phyloP scores from a whole-genome alignment of 1,284 basidiomycete species.

The Fomitopsis betulina region DNA sequence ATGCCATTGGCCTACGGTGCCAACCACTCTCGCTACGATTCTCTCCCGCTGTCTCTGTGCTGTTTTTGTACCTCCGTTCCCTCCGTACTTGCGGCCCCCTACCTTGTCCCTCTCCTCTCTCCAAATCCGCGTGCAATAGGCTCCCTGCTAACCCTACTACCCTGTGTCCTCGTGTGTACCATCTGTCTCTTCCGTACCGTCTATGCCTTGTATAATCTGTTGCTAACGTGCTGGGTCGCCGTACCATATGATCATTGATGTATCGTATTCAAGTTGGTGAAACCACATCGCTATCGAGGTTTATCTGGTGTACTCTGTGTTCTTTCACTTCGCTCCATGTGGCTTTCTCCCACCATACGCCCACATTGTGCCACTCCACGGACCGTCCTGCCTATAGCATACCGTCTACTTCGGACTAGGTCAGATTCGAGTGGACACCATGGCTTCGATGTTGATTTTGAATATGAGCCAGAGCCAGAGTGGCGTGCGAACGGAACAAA shows the following conservation, averaged over 20 bases:
- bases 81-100: not conserved
- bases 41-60: not conserved
- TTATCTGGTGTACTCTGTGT: not conserved
- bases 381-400: not conserved
- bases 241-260: slow-evolving; percentile 6
- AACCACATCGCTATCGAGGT: slow-evolving; percentile 7
- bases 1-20: not conserved
- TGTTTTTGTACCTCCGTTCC: not conserved
- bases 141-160: not conserved
- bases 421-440: not conserved
- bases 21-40: not conserved
- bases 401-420: not conserved
- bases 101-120: not conserved
- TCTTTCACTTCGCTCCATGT: not conserved
- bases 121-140: not conserved
- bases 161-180: not conserved
- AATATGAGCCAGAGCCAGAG: not conserved
- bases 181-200: not conserved
- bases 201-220: slow-evolving; percentile 4
- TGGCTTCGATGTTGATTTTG: not conserved
- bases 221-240: not conserved
- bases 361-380: not conserved
- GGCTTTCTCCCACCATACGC: not conserved
- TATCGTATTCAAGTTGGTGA: slow-evolving; percentile 1
- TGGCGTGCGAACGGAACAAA: not conserved